Percentiles rank a stretch among this genome's conserved stretches.
Evolutionary conservation across 2,329 filamentous ascomycete genomes (phyloP).

Genomic region (Tolypocladium ovalisporum): DNA sequence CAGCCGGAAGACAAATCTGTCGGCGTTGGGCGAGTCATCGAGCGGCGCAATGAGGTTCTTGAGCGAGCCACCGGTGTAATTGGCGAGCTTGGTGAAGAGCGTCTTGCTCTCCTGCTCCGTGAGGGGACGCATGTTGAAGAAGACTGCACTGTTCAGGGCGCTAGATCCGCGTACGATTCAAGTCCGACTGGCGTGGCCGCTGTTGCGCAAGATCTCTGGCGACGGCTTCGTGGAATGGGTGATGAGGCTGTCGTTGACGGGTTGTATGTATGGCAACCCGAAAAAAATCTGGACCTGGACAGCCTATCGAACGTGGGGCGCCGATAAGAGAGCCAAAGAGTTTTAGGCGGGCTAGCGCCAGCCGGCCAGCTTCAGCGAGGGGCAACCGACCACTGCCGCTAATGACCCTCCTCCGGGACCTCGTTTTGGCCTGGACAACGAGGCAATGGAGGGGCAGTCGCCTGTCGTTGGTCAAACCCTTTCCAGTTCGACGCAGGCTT

Average conservation of each 20-base stretch:
- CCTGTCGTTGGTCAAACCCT: neutral
- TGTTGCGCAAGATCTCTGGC: neutral
- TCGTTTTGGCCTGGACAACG: neutral
- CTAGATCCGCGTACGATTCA: neutral
- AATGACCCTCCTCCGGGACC: neutral
- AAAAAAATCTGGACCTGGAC: neutral
- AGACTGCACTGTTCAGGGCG: neutral
- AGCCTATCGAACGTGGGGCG: neutral
- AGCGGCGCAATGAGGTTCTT: slow-evolving; percentile 73
- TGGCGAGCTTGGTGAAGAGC: slow-evolving; percentile 84
- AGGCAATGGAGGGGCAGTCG: neutral
- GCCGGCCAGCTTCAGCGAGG: neutral
- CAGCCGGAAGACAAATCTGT: slow-evolving; percentile 78
- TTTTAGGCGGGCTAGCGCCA: neutral
- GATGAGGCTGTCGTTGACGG: neutral
- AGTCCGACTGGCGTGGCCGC: neutral
- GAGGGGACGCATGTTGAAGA: slow-evolving; percentile 61
- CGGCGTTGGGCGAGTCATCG: slow-evolving; percentile 54
- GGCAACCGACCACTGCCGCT: neutral
- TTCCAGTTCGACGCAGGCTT: neutral
- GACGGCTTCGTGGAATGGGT: neutral
- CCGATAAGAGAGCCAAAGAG: neutral
- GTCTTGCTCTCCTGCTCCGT: slow-evolving; percentile 71
- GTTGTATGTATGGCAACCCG: neutral
- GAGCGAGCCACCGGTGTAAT: slow-evolving; percentile 80